A percentile compares a stretch with the other conserved stretches of the same genome.
phyloP scores from a whole-genome alignment of 306 rosid genomes.

The Morella rubra region DNA sequence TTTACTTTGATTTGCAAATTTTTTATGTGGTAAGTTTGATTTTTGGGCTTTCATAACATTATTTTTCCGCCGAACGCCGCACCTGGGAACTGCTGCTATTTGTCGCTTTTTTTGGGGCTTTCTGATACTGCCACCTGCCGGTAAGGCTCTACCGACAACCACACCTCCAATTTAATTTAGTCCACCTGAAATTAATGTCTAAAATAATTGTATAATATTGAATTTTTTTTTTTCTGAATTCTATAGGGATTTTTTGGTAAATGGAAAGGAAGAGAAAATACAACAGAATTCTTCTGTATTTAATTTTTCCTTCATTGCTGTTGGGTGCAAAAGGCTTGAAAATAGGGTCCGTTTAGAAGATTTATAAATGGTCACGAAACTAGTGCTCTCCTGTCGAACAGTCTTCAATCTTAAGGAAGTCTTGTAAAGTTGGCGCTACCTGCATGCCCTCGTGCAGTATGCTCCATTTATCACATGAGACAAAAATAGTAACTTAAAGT shows the following conservation, averaged over 20 bases:
- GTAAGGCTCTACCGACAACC: constrained; percentile 37
- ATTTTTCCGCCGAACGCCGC: constrained; percentile 96
- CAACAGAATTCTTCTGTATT: no score
- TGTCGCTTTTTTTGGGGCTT: constrained; percentile 46
- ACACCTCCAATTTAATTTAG: constrained; percentile 3
- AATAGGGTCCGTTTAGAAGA: background rate
- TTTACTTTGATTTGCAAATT: background rate
- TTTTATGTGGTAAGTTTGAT: constrained; percentile 19
- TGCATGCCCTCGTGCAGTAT: constrained; percentile 13
- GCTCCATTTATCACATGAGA: constrained; percentile 26
- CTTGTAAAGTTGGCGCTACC: background rate
- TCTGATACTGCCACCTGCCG: constrained; percentile 43
- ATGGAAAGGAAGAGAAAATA: no score
- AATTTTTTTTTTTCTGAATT: no score
- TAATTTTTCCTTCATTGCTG: no score
- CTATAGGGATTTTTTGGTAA: no score
- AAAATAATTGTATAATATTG: no score
- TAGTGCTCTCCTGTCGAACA: background rate
- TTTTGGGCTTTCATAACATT: constrained; percentile 18
- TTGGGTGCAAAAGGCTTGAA: background rate
- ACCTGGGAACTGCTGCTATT: constrained; percentile 77
- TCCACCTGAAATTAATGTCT: background rate
- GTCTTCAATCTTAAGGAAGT: constrained; percentile 4
- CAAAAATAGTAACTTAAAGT: constrained; percentile 23
- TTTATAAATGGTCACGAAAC: background rate